Conservation (phyloP, 2,329 filamentous ascomycete species). For the Aspergillus eucalypticola region DNA sequence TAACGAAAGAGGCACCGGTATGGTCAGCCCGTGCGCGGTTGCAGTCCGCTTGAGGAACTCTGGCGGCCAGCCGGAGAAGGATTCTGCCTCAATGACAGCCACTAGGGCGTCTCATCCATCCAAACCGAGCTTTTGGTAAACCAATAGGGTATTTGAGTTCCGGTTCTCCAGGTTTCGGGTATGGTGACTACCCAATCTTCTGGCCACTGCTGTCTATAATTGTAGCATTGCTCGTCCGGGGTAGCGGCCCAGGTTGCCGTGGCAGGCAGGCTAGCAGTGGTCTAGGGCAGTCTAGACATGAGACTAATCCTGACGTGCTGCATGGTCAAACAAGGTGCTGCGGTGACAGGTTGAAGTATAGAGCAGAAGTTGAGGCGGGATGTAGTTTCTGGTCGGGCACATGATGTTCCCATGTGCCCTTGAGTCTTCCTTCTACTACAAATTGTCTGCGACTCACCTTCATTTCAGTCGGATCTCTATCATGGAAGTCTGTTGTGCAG, state of each 20-base stretch:
- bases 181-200: not conserved
- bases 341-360: not conserved
- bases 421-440: not conserved
- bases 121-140: not conserved
- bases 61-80: constrained; percentile 1
- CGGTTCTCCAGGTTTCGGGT: not conserved
- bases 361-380: not conserved
- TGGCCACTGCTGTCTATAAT: not conserved
- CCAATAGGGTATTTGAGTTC: constrained; percentile 5
- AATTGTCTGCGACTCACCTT: not conserved
- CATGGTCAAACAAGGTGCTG: not conserved
- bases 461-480: too few relatives aligned
- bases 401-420: not conserved
- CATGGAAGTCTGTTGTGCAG: not conserved
- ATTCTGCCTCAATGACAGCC: constrained; percentile 12
- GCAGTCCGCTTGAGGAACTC: not conserved
- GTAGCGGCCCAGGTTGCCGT: constrained; percentile 13
- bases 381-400: not conserved
- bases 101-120: not conserved
- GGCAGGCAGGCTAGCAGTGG: not conserved
- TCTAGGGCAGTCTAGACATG: not conserved
- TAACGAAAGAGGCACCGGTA: not conserved
- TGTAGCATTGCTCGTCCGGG: not conserved
- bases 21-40: not conserved
- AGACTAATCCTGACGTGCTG: not conserved